Evolutionary conservation across 2,329 filamentous ascomycete species (phyloP).

Genomic region (Aureobasidium vineae): DNA sequence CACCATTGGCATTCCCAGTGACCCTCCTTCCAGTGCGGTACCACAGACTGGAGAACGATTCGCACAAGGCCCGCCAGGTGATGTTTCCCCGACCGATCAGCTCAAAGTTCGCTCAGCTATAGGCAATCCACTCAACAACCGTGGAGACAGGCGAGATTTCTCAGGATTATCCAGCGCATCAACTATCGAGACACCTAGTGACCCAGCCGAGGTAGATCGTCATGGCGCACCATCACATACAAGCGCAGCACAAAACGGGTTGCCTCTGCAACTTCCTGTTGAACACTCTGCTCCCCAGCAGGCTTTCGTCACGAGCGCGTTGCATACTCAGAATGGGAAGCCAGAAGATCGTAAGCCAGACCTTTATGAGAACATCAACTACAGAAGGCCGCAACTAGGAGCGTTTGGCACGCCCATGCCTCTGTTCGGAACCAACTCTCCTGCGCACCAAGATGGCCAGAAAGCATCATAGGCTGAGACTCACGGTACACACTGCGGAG

Average conservation of each 20-base stretch:
- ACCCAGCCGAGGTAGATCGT: constrained; percentile 17
- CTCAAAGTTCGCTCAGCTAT: constrained; percentile 27
- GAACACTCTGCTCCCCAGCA: constrained; percentile 32
- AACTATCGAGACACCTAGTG: constrained; percentile 28
- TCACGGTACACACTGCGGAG: neutral
- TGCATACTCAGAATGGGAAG: constrained; percentile 30
- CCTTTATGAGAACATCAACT: constrained; percentile 31
- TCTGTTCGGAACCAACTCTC: constrained; percentile 12
- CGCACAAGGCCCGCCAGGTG: constrained; percentile 26
- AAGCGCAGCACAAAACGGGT: neutral
- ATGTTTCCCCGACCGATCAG: constrained; percentile 27
- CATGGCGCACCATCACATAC: neutral
- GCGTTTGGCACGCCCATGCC: constrained; percentile 33
- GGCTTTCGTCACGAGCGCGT: constrained; percentile 33
- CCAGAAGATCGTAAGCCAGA: constrained; percentile 31
- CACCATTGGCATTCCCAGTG: constrained; percentile 31
- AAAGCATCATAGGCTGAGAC: constrained; percentile 12
- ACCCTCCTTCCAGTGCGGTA: constrained; percentile 37
- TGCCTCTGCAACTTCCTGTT: constrained; percentile 27
- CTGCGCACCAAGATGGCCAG: constrained; percentile 20
- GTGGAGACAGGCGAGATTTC: constrained; percentile 27
- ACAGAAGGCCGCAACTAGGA: constrained; percentile 33
- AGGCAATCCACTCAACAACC: neutral
- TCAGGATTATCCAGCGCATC: constrained; percentile 29
- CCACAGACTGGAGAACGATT: constrained; percentile 34